Evolutionary conservation across 108 stramenopile genomes (phyloP).

Genomic region (Fragilaria crotonensis): DNA sequence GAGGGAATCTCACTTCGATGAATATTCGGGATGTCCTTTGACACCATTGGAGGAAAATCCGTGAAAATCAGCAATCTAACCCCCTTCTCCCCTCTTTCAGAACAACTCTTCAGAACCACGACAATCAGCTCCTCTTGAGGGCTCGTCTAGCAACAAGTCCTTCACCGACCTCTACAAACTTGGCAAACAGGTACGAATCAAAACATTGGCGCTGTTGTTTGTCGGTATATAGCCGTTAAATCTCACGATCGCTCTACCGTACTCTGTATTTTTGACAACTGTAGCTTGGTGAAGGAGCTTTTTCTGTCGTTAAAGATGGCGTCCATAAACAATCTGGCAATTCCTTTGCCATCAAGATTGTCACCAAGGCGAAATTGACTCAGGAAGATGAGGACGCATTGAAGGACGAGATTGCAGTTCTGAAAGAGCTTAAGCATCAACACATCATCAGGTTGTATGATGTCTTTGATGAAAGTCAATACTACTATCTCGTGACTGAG

Average conservation of each 20-base stretch:
- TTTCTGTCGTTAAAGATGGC: slow-evolving; percentile 68
- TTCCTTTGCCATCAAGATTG: slow-evolving; percentile 81
- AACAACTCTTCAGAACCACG: slow-evolving; percentile 1
- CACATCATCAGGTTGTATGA: slow-evolving; percentile 79
- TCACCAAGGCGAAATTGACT: slow-evolving; percentile 73
- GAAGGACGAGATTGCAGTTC: slow-evolving; percentile 67
- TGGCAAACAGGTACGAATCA: slow-evolving; percentile 42
- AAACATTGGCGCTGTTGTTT: not conserved
- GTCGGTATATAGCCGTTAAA: not conserved
- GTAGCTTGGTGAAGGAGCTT: slow-evolving; percentile 79
- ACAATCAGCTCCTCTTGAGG: slow-evolving; percentile 8
- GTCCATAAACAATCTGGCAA: slow-evolving; percentile 28
- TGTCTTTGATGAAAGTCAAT: slow-evolving; percentile 80
- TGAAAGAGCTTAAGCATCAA: slow-evolving; percentile 53
- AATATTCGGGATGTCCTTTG: no score
- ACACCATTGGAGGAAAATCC: not conserved
- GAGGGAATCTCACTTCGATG: not conserved
- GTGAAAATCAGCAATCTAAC: not conserved
- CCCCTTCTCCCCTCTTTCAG: not conserved
- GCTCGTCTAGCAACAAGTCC: slow-evolving; percentile 34
- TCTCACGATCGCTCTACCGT: not conserved
- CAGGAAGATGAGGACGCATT: slow-evolving; percentile 75
- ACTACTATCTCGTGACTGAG: slow-evolving; percentile 89
- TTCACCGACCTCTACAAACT: slow-evolving; percentile 55
- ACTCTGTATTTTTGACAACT: not conserved